Evolutionary conservation across 441 rosid genomes (phyloP).

Genomic region (Adansonia madagascariensis): DNA sequence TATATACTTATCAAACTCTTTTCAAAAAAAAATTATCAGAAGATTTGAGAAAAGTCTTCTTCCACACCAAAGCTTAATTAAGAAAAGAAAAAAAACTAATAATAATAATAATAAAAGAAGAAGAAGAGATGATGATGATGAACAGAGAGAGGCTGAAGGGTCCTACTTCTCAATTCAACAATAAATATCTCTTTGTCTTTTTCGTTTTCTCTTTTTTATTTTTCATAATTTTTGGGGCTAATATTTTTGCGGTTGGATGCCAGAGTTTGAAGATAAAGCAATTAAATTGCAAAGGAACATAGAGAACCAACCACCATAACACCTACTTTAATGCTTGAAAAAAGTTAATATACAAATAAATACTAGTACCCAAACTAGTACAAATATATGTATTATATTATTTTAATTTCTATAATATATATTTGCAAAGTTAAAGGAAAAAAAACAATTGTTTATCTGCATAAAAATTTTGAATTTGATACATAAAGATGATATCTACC

Average conservation of each 20-base stretch:
- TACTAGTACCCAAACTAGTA: background rate
- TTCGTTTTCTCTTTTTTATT: slow-evolving; percentile 17
- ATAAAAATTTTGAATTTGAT: background rate
- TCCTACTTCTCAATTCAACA: slow-evolving; percentile 38
- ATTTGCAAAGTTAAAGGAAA: background rate
- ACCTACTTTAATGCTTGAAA: slow-evolving; percentile 39
- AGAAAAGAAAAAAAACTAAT: slow-evolving; percentile 10
- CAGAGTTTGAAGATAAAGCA: slow-evolving; percentile 60
- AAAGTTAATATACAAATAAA: slow-evolving; percentile 6
- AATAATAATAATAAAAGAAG: slow-evolving; percentile 19
- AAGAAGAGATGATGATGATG: slow-evolving; percentile 19
- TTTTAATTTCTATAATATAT: background rate
- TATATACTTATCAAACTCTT: background rate
- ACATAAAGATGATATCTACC: background rate
- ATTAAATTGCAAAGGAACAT: slow-evolving; percentile 43
- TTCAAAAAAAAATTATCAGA: slow-evolving; percentile 39
- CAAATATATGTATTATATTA: background rate
- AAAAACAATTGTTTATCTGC: background rate
- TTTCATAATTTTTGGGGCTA: background rate
- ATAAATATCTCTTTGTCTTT: slow-evolving; percentile 59
- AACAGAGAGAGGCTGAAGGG: slow-evolving; percentile 5
- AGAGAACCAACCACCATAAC: slow-evolving; percentile 43
- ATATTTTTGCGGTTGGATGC: slow-evolving; percentile 50
- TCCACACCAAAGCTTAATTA: slow-evolving; percentile 31
- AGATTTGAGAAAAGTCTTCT: slow-evolving; percentile 72